phyloP scores from a whole-genome alignment of 75 land plant species.

The Pinus tabuliformis region DNA sequence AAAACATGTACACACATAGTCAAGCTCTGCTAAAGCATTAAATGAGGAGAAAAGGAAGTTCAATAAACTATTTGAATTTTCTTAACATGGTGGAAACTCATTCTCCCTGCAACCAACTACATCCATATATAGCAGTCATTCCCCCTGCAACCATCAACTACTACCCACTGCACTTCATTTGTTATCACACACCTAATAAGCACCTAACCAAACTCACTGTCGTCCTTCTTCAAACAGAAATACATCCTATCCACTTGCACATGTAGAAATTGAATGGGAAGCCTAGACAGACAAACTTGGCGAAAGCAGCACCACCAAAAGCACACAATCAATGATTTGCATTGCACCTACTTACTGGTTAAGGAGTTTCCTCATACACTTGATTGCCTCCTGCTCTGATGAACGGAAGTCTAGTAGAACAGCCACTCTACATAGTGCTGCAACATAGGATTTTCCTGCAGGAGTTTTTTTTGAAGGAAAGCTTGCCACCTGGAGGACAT shows the following conservation, averaged over 20 bases:
- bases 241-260: background rate
- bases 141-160: background rate
- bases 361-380: conserved; percentile 64
- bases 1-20: background rate
- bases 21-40: background rate
- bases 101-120: background rate
- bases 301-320: background rate
- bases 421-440: conserved; percentile 52
- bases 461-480: conserved; percentile 52
- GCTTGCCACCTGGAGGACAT: conserved; percentile 45
- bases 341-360: conserved; percentile 24
- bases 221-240: background rate
- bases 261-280: background rate
- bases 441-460: conserved; percentile 66
- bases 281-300: background rate
- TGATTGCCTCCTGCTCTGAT: conserved; percentile 66
- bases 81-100: background rate
- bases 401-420: conserved; percentile 54
- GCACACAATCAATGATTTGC: no score
- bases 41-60: background rate
- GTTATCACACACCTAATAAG: no score
- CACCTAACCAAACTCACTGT: background rate
- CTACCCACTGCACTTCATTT: background rate
- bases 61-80: conserved; percentile 8
- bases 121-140: background rate